Base-by-base conservation (phyloP, 2,329 filamentous ascomycete species). In the Leptosphaerulina australis region DNA sequence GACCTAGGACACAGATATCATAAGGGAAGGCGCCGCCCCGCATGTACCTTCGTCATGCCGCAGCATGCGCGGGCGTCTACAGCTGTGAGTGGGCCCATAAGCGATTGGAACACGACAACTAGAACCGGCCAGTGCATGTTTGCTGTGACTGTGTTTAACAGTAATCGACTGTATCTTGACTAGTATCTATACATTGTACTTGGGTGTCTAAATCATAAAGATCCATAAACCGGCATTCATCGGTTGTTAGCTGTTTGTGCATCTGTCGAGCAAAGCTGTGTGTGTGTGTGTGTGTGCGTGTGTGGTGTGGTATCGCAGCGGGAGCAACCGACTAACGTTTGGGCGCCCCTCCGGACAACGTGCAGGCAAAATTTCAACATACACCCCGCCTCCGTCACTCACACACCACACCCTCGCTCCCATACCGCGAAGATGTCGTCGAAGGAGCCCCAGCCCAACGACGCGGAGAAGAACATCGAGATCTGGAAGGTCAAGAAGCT, bases 401-500 rank as follows among this genome's bases (percentile, higher is more conserved):
- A 28, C 45, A 40, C 45, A 44, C 31, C 38, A 47, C 45, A 45
- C 33, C 45, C 50, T 39, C 38, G 29, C 44, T 46, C 41, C 48
- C 41, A 51, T 56, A 52, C 61, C 59, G 59, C 68, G 59, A 60
- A 60, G 67, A 71, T 71, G 68, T 70, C 67, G 57, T 64, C 67
- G 59, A 64, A 66, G 55, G 60, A 67, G 49, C 68, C 64, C 50
- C 86, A 90, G 79, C 85, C 85, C 75, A 92, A 88, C 79, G 94
- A 97, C 79, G 93, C 93, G 67, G 94, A 99, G 85, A 97, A 97
- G 85, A 99, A 97, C 78, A 88, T 88, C 62, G 85, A 88, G 77
- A 88, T 88, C 80, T 92, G 88, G 90, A 97, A 99, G 88, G 92
- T 99, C 73, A 99, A 99, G 85, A 99, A 99, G 83, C 82, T 99